Evolutionary conservation across 371 early-diverging fungal species (phyloP).

Genomic region (Circinella minor): DNA sequence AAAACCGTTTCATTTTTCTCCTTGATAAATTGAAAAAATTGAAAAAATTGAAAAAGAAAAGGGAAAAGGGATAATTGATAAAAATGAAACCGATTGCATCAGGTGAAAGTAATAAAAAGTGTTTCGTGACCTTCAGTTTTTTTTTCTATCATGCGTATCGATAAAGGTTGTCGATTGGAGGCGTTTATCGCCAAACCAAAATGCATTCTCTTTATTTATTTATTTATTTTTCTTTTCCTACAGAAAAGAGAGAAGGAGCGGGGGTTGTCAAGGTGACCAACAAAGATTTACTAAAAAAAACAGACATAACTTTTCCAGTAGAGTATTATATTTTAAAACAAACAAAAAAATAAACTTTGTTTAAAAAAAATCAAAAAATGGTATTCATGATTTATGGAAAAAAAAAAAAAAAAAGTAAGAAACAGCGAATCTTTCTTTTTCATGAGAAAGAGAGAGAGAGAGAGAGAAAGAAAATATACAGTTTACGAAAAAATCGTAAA

Average conservation of each 20-base stretch:
- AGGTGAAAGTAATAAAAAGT: neutral
- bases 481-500: no score
- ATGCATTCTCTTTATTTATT: neutral
- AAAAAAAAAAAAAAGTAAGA: no score
- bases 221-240: no score
- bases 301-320: no score
- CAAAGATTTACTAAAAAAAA: no score
- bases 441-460: no score
- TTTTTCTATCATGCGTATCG: slow-evolving; percentile 8
- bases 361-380: neutral
- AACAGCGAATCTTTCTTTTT: no score
- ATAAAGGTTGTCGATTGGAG: neutral
- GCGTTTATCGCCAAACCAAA: neutral
- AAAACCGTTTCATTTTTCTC: neutral
- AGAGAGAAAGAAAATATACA: no score
- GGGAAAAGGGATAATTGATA: neutral
- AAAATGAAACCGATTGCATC: no score
- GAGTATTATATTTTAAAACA: no score
- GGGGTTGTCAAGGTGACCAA: no score
- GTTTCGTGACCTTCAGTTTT: slow-evolving; percentile 2
- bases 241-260: no score
- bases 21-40: neutral
- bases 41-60: neutral
- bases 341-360: neutral
- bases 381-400: neutral